A percentile compares a stretch with the other conserved stretches of the same genome.
Conservation (phyloP, 306 rosid species). For the Rosa multiflora region DNA sequence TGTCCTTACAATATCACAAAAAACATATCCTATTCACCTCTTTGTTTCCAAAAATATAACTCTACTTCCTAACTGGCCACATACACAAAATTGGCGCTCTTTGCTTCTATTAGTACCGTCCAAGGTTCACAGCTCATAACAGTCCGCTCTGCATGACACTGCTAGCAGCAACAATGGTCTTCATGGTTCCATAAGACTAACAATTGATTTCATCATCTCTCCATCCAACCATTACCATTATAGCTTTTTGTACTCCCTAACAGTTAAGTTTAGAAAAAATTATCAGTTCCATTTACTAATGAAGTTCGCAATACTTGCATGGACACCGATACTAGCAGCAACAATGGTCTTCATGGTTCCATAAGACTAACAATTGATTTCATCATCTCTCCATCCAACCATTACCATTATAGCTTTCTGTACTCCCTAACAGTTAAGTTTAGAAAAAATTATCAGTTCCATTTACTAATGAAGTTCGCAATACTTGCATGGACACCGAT, state of each 20-base stretch:
- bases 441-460: background rate
- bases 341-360: slow-evolving; percentile 18
- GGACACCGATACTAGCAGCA: slow-evolving; percentile 1
- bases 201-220: slow-evolving; percentile 5
- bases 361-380: background rate
- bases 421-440: slow-evolving; percentile 6
- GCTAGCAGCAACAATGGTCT: slow-evolving; percentile 19
- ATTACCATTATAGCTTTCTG: slow-evolving; percentile 13
- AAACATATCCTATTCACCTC: no score
- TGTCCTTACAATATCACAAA: no score
- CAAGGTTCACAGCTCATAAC: no score
- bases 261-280: background rate
- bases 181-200: slow-evolving; percentile 7
- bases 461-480: background rate
- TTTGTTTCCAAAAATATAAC: no score
- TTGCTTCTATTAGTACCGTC: no score
- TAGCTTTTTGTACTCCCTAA: slow-evolving; percentile 16
- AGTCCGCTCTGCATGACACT: background rate
- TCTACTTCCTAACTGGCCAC: no score
- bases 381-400: slow-evolving; percentile 23
- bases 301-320: background rate
- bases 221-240: slow-evolving; percentile 20
- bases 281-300: background rate
- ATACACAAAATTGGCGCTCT: no score
- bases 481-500: background rate